Evolutionary conservation across 441 rosid species (phyloP).

Genomic region (Aleurites moluccanus): DNA sequence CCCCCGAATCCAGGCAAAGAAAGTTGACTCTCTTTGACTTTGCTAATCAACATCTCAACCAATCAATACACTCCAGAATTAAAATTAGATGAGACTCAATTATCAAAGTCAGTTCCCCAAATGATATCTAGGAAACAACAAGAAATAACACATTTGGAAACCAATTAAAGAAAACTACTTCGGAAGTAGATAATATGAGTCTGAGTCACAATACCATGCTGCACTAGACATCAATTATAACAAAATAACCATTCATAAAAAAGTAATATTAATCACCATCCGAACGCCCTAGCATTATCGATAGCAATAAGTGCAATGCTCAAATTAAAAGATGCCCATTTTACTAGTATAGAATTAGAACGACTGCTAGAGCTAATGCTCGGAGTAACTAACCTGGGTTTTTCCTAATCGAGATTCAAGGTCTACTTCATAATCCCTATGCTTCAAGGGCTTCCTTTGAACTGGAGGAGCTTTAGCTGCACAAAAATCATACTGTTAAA

Average conservation of each 20-base stretch:
- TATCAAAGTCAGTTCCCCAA: not conserved
- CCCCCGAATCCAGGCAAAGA: not conserved
- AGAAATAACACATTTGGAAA: not conserved
- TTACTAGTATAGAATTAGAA: not conserved
- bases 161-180: not conserved
- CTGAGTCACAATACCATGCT: not conserved
- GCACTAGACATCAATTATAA: not conserved
- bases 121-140: not conserved
- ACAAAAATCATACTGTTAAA: not conserved
- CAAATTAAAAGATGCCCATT: not conserved
- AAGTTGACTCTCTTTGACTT: not conserved
- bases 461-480: slow-evolving; percentile 92
- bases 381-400: slow-evolving; percentile 58
- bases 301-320: not conserved
- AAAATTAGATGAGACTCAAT: not conserved
- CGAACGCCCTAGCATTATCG: not conserved
- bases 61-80: not conserved
- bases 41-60: not conserved
- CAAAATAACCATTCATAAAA: not conserved
- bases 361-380: not conserved
- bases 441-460: slow-evolving; percentile 96
- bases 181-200: not conserved
- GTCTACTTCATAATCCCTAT: slow-evolving; percentile 95
- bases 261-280: not conserved
- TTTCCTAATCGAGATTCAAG: slow-evolving; percentile 94